phyloP scores from a whole-genome alignment of 331 rosid genomes.

The Phaseolus coccineus region DNA sequence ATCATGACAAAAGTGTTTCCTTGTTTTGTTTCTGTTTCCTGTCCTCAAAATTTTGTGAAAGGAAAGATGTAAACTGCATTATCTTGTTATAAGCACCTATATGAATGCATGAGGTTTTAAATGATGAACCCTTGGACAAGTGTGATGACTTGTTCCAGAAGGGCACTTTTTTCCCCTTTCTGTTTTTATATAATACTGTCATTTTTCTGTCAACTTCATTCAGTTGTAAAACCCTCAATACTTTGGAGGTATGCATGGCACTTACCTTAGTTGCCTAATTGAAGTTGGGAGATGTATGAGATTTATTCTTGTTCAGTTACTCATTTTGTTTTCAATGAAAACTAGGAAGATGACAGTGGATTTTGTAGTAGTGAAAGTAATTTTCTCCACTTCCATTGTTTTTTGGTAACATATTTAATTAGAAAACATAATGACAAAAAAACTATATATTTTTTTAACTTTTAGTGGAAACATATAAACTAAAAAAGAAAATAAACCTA shows the following conservation, averaged over 20 bases:
- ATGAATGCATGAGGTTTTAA: neutral
- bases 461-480: neutral
- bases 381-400: neutral
- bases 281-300: conserved; percentile 62
- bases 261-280: conserved; percentile 59
- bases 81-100: neutral
- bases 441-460: neutral
- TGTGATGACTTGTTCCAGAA: neutral
- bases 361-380: conserved; percentile 32
- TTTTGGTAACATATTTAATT: neutral
- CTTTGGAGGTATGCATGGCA: neutral
- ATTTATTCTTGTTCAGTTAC: conserved; percentile 53
- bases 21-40: conserved; percentile 2
- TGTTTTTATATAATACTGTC: neutral
- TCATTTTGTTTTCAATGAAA: conserved; percentile 53
- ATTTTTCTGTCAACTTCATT: conserved; percentile 17
- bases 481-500: neutral
- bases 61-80: neutral
- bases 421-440: neutral
- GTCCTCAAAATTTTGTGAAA: neutral
- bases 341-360: conserved; percentile 49
- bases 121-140: neutral
- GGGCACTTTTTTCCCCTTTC: neutral
- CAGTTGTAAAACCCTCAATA: neutral
- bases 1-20: neutral